Evolutionary conservation across 2,329 filamentous ascomycete genomes (phyloP).

Genomic region (Dactylonectria estremocensis): DNA sequence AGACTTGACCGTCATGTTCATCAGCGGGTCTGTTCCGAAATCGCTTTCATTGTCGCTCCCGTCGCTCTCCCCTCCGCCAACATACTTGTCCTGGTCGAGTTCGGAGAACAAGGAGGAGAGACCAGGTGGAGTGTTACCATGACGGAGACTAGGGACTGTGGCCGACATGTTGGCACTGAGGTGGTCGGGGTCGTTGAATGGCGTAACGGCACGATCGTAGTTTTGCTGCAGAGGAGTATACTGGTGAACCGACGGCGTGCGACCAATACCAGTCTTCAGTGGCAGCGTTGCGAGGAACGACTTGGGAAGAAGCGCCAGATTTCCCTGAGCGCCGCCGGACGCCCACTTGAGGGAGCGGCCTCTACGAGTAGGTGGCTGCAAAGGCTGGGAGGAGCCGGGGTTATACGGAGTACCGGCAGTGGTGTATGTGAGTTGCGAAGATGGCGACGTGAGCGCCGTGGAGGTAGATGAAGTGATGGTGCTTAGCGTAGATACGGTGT

Average conservation of each 20-base stretch:
- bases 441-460: slow-evolving; percentile 42
- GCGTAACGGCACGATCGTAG: slow-evolving; percentile 66
- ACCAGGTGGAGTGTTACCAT: slow-evolving; percentile 45
- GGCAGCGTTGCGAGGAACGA: slow-evolving; percentile 55
- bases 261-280: slow-evolving; percentile 43
- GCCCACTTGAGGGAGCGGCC: slow-evolving; percentile 63
- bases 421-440: slow-evolving; percentile 63
- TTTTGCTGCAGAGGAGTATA: slow-evolving; percentile 70
- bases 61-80: slow-evolving; percentile 44
- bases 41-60: slow-evolving; percentile 52
- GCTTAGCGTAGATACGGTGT: slow-evolving; percentile 46
- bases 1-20: slow-evolving; percentile 62
- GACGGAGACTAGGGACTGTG: slow-evolving; percentile 46
- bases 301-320: slow-evolving; percentile 56
- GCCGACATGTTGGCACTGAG: slow-evolving; percentile 46
- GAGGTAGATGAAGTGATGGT: slow-evolving; percentile 42
- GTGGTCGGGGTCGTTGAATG: slow-evolving; percentile 49
- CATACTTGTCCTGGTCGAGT: slow-evolving; percentile 34
- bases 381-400: slow-evolving; percentile 60
- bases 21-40: slow-evolving; percentile 50
- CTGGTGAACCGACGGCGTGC: slow-evolving; percentile 50
- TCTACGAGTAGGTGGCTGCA: slow-evolving; percentile 67
- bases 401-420: slow-evolving; percentile 72
- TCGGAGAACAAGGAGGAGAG: slow-evolving; percentile 38
- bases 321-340: slow-evolving; percentile 47